A percentile compares a stretch with the other conserved stretches of the same genome.
Conservation (phyloP, 2,329 filamentous ascomycete species). For the Cladorrhinum sp. region DNA sequence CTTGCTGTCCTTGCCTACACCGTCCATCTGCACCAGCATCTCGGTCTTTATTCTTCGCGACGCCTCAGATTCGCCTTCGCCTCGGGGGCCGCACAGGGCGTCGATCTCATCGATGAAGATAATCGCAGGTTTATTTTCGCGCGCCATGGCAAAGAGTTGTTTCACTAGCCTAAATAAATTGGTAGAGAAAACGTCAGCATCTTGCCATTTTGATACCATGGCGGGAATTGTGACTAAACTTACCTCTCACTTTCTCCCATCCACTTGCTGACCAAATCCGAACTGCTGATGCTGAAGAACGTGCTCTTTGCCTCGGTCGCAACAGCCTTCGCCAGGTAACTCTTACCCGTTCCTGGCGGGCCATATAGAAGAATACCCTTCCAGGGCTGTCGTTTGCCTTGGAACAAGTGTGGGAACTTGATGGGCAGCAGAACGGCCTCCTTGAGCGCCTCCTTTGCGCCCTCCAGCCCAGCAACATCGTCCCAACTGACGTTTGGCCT, state of each 20-base stretch:
- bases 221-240: slow-evolving; percentile 26
- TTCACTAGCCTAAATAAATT: slow-evolving; percentile 71
- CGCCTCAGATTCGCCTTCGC: slow-evolving; percentile 95
- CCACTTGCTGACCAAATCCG: slow-evolving; percentile 97
- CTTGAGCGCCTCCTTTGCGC: slow-evolving; percentile 93
- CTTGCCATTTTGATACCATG: no score
- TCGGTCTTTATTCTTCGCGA: slow-evolving; percentile 98
- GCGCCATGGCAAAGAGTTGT: slow-evolving; percentile 93
- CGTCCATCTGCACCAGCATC: slow-evolving; percentile 98
- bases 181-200: slow-evolving; percentile 25
- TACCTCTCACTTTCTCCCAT: slow-evolving; percentile 99
- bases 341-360: slow-evolving; percentile 95
- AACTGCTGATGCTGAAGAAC: slow-evolving; percentile 97
- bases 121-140: slow-evolving; percentile 96
- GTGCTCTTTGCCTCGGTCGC: slow-evolving; percentile 98
- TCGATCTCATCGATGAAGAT: slow-evolving; percentile 99
- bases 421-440: slow-evolving; percentile 97
- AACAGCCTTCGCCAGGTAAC: slow-evolving; percentile 94
- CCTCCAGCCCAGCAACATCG: slow-evolving; percentile 91
- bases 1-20: slow-evolving; percentile 91
- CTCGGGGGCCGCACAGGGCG: slow-evolving; percentile 86
- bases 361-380: slow-evolving; percentile 96
- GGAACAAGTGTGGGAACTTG: slow-evolving; percentile 95
- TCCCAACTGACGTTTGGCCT: slow-evolving; percentile 98
- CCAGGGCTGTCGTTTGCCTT: slow-evolving; percentile 95